phyloP scores from a whole-genome alignment of 768 basidiomycete genomes.

The Tremella yokohamensis region DNA sequence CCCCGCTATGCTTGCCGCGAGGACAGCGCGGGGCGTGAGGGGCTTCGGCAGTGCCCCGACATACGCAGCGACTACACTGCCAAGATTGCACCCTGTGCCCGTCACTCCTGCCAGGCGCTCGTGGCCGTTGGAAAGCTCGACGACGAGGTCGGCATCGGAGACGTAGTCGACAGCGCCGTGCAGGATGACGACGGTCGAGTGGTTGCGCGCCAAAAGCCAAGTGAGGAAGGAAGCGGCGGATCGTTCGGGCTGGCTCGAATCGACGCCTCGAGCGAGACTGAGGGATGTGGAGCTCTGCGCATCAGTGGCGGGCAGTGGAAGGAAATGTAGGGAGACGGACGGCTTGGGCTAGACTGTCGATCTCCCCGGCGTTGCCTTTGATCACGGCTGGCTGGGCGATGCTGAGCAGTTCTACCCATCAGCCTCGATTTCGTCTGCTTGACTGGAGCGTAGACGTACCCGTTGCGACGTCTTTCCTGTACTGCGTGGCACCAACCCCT shows the following conservation, averaged over 20 bases:
- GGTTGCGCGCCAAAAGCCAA: not conserved
- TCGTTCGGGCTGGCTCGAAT: not conserved
- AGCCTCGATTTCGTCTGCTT: no score
- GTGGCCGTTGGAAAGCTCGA: constrained; percentile 1
- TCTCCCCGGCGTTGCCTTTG: constrained; percentile 3
- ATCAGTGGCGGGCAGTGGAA: not conserved
- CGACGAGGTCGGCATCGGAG: not conserved
- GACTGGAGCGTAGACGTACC: no score
- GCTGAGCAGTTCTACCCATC: not conserved
- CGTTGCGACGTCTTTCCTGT: not conserved
- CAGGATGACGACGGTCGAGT: not conserved
- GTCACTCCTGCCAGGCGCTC: not conserved
- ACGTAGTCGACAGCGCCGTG: constrained; percentile 1
- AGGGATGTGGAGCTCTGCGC: not conserved
- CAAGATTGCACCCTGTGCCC: not conserved
- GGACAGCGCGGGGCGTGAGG: not conserved
- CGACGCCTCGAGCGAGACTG: not conserved
- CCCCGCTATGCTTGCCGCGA: not conserved
- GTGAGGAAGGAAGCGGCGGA: no score
- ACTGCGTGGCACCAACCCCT: not conserved
- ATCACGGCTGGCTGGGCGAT: not conserved
- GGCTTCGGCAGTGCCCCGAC: not conserved
- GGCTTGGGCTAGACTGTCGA: not conserved
- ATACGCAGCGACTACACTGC: not conserved
- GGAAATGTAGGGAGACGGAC: not conserved